Conservation (phyloP, 2,329 filamentous ascomycete species). For the Nannizzia gypsea region DNA sequence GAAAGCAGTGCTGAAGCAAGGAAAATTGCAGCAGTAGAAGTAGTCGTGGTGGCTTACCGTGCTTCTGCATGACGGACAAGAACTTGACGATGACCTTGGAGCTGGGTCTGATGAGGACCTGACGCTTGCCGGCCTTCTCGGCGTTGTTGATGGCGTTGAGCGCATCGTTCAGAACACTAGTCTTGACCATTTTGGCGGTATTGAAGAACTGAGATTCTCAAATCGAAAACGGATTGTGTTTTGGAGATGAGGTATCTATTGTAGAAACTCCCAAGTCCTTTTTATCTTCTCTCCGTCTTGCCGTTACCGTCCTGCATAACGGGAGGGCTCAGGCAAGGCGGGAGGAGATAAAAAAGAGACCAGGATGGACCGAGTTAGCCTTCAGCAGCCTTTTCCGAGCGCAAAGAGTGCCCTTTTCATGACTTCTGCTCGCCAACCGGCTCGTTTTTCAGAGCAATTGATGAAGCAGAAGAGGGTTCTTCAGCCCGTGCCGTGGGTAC, state of each 20-base stretch:
- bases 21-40: slow-evolving; percentile 11
- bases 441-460: background rate
- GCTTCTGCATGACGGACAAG: slow-evolving; percentile 97
- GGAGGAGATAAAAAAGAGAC: slow-evolving; percentile 13
- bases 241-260: slow-evolving; percentile 48
- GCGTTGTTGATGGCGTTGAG: slow-evolving; percentile 99
- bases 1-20: background rate
- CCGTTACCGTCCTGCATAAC: background rate
- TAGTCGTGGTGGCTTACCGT: slow-evolving; percentile 64
- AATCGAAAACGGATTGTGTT: slow-evolving; percentile 27
- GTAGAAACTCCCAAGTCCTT: background rate
- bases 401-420: slow-evolving; percentile 51
- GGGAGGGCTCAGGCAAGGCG: background rate
- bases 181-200: slow-evolving; percentile 87
- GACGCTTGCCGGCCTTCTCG: slow-evolving; percentile 99
- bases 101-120: slow-evolving; percentile 93
- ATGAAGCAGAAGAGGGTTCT: slow-evolving; percentile 48
- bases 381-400: slow-evolving; percentile 50
- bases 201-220: slow-evolving; percentile 38
- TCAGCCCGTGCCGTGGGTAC: slow-evolving; percentile 46
- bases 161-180: slow-evolving; percentile 98
- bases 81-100: slow-evolving; percentile 99
- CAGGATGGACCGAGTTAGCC: slow-evolving; percentile 40
- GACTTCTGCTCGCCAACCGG: background rate
- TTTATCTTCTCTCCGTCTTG: slow-evolving; percentile 5